These are phyloP conservation scores for Debaryomycetaceae sp. DNA, from an alignment of 1,139 yeast genomes.

Conservation along the genomic window DNA sequence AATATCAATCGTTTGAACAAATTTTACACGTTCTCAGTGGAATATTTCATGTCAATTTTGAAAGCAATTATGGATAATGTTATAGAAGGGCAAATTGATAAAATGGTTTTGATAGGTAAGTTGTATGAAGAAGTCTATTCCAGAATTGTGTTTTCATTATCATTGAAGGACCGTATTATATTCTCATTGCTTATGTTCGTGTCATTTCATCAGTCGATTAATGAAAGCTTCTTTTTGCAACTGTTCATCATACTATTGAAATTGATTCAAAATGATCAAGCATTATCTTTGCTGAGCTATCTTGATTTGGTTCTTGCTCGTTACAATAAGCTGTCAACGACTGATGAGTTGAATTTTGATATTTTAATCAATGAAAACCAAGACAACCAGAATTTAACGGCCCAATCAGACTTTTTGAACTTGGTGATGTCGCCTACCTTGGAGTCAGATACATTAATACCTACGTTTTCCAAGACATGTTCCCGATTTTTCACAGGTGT, in stretches of 20 bases:
- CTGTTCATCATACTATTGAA: background rate
- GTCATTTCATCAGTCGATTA: background rate
- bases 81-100: constrained; percentile 4
- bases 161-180: constrained; percentile 44
- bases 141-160: constrained; percentile 47
- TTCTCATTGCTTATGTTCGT: constrained; percentile 29
- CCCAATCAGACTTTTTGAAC: constrained; percentile 12
- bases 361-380: constrained; percentile 10
- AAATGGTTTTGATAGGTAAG: constrained; percentile 12
- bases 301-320: background rate
- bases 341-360: background rate
- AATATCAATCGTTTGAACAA: constrained; percentile 38
- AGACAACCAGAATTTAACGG: constrained; percentile 17
- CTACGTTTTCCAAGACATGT: constrained; percentile 14
- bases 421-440: constrained; percentile 7
- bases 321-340: constrained; percentile 1
- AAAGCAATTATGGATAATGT: constrained; percentile 8
- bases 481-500: constrained; percentile 22
- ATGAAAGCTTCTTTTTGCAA: background rate
- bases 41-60: constrained; percentile 43
- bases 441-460: constrained; percentile 14
- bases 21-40: constrained; percentile 60
- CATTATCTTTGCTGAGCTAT: background rate
- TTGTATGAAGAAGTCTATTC: constrained; percentile 50
- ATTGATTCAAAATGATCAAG: background rate